Base-by-base conservation (phyloP, 2,329 filamentous ascomycete genomes). In the Aspergillus sp. region DNA sequence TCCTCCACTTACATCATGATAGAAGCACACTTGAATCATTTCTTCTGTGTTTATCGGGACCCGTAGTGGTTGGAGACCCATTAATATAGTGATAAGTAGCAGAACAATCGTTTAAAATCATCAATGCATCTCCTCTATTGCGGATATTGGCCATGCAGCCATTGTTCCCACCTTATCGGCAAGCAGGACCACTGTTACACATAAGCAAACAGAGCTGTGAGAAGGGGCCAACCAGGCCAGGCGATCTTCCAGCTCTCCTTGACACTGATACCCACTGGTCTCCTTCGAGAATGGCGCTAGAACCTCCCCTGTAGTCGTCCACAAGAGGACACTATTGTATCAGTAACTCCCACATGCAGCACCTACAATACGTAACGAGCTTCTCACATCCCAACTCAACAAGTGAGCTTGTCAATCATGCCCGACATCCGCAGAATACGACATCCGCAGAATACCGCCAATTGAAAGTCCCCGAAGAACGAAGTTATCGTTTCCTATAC, bases 211-310 rank as follows among this genome's bases (percentile, higher is more conserved):
- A 12, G 10, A 45, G 41, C 13, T 21, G 4, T 19, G 7, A 23
- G 41, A 12, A 45, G 13, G 10, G 10, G 19, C 41, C 41, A 45
- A 21, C 19, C 41, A n/a, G 17, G 12, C 17, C 41, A 45, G 0
- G 12, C 32, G 39, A 21, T 21, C 17, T 21, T 21, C 12, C 32
- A 15, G 32, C 41, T 21, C 17, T 21, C 41, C 17, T 50, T 50
- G 47, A 50, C 25, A 30, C 30, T 28, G 4, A n/a, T 32, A n/a
- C 28, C 47, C 47, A 25, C 28, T 36, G 32, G 25, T 9, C 25
- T 50, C 12, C 47, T 50, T 50, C 47, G 23, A 50, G 47, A 50
- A 50, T 21, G 9, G 47, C 47, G 47, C 47, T 50, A 50, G 47
- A 50, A 50, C 25, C 5, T 10, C 15, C 47, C 12, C 12, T 36